Conservation (phyloP, 1,139 yeast species). For the Protomyces arabidopsidicola region DNA sequence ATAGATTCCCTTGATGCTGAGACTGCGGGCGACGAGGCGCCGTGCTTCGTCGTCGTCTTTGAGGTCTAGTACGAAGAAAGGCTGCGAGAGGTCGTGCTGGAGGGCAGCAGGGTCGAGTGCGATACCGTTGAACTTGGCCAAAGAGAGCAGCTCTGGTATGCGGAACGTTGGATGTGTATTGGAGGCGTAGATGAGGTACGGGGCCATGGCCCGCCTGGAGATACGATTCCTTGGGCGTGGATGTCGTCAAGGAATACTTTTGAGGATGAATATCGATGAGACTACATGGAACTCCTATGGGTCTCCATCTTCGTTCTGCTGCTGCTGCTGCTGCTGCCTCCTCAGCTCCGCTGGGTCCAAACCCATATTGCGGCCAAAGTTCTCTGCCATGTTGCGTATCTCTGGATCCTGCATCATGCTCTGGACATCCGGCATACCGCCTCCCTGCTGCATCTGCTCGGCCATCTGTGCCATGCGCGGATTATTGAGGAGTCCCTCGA, state of each 20-base stretch:
- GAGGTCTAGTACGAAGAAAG: slow-evolving; percentile 66
- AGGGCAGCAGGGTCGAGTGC: slow-evolving; percentile 59
- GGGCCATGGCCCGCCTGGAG: slow-evolving; percentile 4
- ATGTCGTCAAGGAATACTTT: too few species aligned
- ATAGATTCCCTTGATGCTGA: slow-evolving; percentile 69
- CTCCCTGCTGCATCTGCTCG: slow-evolving; percentile 28
- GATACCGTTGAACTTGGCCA: slow-evolving; percentile 62
- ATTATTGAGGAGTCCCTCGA: slow-evolving; percentile 62
- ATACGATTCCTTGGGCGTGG: too few species aligned
- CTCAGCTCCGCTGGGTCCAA: not conserved
- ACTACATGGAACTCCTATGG: not conserved
- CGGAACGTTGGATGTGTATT: slow-evolving; percentile 79
- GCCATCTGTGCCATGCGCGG: slow-evolving; percentile 50
- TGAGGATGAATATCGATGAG: not conserved
- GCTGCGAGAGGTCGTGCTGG: slow-evolving; percentile 48
- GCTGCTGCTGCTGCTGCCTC: not conserved
- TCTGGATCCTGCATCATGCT: slow-evolving; percentile 31
- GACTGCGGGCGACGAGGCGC: slow-evolving; percentile 59
- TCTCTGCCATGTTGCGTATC: slow-evolving; percentile 29
- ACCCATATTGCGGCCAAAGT: slow-evolving; percentile 25
- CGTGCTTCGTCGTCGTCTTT: slow-evolving; percentile 62
- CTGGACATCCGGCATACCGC: slow-evolving; percentile 39
- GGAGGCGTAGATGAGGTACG: slow-evolving; percentile 71
- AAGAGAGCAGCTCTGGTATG: slow-evolving; percentile 72
- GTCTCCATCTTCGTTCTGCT: not conserved